phyloP scores from a whole-genome alignment of 441 rosid genomes.

The Gossypium davidsonii region DNA sequence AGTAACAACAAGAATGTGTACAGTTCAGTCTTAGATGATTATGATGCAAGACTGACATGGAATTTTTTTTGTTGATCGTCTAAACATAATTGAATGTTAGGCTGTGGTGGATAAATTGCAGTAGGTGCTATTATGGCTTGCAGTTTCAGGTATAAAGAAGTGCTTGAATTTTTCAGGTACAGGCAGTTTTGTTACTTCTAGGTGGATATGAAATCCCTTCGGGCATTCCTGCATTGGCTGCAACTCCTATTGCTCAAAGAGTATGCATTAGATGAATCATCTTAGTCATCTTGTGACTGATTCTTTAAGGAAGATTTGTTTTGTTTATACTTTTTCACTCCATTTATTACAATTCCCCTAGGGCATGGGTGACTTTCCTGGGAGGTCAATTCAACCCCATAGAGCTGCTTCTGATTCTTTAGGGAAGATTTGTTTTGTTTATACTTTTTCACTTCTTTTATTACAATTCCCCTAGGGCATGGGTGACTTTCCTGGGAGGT shows the following conservation, averaged over 20 bases:
- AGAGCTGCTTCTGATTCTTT: conserved; percentile 25
- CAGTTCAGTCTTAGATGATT: too few species aligned
- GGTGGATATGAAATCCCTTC: conserved; percentile 29
- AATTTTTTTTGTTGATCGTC: too few species aligned
- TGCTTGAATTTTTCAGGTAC: conserved; percentile 19
- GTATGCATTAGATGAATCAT: neutral
- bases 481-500: conserved; percentile 27
- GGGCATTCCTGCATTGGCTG: conserved; percentile 23
- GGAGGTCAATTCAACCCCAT: conserved; percentile 26
- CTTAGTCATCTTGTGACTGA: neutral
- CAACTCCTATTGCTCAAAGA: conserved; percentile 19
- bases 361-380: conserved; percentile 30
- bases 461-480: conserved; percentile 23
- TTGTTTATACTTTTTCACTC: neutral
- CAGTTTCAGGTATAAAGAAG: neutral
- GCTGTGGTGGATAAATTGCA: neutral
- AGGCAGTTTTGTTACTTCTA: conserved; percentile 27
- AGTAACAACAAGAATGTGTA: too few species aligned
- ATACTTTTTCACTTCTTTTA: neutral
- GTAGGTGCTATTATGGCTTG: neutral
- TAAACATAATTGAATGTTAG: neutral
- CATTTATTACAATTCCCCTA: conserved; percentile 7
- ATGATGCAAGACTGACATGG: too few species aligned
- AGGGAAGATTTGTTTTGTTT: neutral
- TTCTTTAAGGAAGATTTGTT: neutral